A percentile compares a stretch with the other conserved stretches of the same genome.
These are phyloP conservation scores for Mytilinidion resinicola DNA, from an alignment of 495 filamentous ascomycete species.

Conservation along the genomic window DNA sequence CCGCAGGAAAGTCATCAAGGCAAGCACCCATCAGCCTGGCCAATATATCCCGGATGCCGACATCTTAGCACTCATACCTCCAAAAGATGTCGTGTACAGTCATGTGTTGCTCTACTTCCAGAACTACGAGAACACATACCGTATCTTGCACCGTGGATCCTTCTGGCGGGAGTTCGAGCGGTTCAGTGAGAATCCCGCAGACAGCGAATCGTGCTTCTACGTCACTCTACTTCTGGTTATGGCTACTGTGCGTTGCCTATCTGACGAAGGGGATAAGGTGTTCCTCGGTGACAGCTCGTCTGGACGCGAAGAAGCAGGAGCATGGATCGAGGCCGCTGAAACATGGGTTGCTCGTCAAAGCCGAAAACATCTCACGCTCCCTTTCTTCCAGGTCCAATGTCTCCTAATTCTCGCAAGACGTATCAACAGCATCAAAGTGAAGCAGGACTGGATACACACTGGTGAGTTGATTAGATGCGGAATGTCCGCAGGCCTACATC, in stretches of 20 bases:
- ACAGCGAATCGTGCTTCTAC: constrained; percentile 20
- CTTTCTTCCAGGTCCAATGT: constrained; percentile 22
- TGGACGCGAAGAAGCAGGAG: constrained; percentile 34
- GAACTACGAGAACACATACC: constrained; percentile 13
- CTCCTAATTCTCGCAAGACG: constrained; percentile 22
- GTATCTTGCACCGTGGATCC: constrained; percentile 19
- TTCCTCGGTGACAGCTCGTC: constrained; percentile 39
- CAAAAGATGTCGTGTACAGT: constrained; percentile 4
- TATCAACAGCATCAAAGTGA: constrained; percentile 22
- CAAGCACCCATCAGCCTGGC: background rate
- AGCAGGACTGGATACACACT: constrained; percentile 23
- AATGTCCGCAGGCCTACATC: constrained; percentile 21
- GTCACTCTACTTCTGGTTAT: constrained; percentile 37
- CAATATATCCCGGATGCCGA: constrained; percentile 12
- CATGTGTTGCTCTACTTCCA: constrained; percentile 11
- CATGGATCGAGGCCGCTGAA: constrained; percentile 38
- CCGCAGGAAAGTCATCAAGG: constrained; percentile 32
- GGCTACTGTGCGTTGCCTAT: constrained; percentile 21
- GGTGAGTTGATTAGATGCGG: constrained; percentile 20
- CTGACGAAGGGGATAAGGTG: background rate
- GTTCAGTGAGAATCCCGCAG: constrained; percentile 29
- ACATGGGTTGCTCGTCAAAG: constrained; percentile 37
- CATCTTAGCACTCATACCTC: constrained; percentile 14
- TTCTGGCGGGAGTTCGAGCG: constrained; percentile 17
- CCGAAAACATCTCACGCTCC: constrained; percentile 33